Base-by-base conservation (phyloP, 2,329 filamentous ascomycete species). In the Claviceps citrina region DNA sequence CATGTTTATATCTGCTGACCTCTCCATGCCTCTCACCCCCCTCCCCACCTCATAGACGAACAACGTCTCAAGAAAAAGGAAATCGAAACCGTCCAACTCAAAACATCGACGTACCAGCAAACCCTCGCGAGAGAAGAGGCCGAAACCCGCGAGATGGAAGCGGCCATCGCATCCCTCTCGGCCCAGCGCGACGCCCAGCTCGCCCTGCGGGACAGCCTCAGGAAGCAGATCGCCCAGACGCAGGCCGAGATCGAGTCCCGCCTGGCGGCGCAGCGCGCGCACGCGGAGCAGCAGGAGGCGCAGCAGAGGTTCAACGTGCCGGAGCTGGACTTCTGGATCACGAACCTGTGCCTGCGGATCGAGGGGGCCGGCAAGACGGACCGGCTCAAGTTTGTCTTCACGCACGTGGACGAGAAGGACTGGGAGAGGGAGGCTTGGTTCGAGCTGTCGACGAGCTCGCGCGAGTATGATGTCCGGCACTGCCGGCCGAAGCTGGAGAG, bases 321-420 rank as follows among this genome's bases (percentile, higher is more conserved):
- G 0, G 91, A 98, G 64, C 70, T 98, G 34, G 83, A 87, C 49
- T 96, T 96, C 57, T 98, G 91, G 91, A 83, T 93, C 57, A 81
- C 81, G 40, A 91, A 89, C 56, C 66, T 98, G 44, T 87, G 89
- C 43, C 60, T 96, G 55, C 70, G 81, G 44, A 93, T 98, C 54
- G 89, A 96, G 55, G 89, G 89, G 2, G 83, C 84, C 0, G 87
- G 84, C 1, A 73, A 76, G 54, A 78, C 84, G 46, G 87, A 95
- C 60, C 73, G 83, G 20, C 67, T 98, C 50, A 89, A 89, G 60
- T 94, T 98, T 57, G 73, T 91, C 2, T 98, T 85, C 55, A 82
- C 77, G 22, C 84, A 93, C 58, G 68, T 96, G 34, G 78, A 93
- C 54, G 85, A 93, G 64, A 75, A 77, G 52, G 80, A 91, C 55